phyloP scores from a whole-genome alignment of 331 rosid species.

The Stylosanthes scabra region DNA sequence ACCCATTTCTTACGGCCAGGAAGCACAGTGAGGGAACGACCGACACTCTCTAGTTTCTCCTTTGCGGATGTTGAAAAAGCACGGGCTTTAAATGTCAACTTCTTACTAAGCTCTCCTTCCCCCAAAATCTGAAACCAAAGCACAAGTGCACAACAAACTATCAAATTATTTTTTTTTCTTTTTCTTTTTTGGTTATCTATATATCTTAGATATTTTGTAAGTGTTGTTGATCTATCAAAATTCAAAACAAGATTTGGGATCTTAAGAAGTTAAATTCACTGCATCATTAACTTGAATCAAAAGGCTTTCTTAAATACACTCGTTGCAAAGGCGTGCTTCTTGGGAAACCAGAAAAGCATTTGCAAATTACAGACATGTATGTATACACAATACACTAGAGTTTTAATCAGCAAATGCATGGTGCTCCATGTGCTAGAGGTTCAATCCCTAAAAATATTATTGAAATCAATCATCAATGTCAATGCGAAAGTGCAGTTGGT shows the following conservation, averaged over 20 bases:
- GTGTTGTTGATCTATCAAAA: conserved; percentile 23
- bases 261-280: not conserved
- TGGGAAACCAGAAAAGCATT: conserved; percentile 17
- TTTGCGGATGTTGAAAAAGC: conserved; percentile 87
- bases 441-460: conserved; percentile 28
- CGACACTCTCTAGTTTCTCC: conserved; percentile 87
- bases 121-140: conserved; percentile 75
- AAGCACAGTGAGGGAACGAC: conserved; percentile 80
- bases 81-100: conserved; percentile 82
- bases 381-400: not conserved
- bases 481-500: conserved; percentile 22
- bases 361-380: conserved; percentile 3
- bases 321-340: not conserved
- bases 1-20: conserved; percentile 99
- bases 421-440: conserved; percentile 10
- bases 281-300: conserved; percentile 22
- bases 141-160: conserved; percentile 26
- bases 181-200: not conserved
- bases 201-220: not conserved
- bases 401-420: conserved; percentile 2
- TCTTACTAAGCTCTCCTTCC: conserved; percentile 80
- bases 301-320: conserved; percentile 21
- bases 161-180: too few relatives aligned
- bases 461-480: conserved; percentile 32
- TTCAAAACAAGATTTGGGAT: not conserved